Base-by-base conservation (phyloP, 1,139 yeast species). In the Sugiyamaella neomexicana region DNA sequence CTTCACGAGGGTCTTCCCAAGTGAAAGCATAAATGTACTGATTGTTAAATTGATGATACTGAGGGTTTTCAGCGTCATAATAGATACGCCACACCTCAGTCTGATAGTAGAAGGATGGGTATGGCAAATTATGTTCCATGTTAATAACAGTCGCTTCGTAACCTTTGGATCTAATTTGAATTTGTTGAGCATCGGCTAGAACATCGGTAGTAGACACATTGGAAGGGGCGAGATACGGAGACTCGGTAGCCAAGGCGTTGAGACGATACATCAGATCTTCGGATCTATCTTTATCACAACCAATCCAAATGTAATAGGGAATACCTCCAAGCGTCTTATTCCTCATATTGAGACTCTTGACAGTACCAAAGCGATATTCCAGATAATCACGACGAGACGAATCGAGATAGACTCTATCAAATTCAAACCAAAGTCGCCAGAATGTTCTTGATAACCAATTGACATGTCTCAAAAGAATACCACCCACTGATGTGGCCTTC, bases 1-100 rank as follows among this genome's bases (percentile, higher is more conserved):
- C 96, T 70, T 86, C 95, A 55, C 86, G 78, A 34, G 95, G 95
- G 68, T 87, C 95, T 71, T 87, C 96, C 96, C 96, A 87, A 8
- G 95, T 87, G 71, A 87, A 87, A 2, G 95, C 91, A 67, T 87
- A 87, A 56, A 87, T 87, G 69, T 86, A 87, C 71, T 86, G 90
- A 67, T 85, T 78, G 57, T 80, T 82, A 74, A 87, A 87, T 68
- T 86, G 91, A 48, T 79, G 80, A 66, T 85, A 85, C 64, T 79
- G 80, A 9, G 86, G 81, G 63, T 81, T 81, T 62, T 81, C 71
- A 63, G 85, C 91, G 69, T 87, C 89, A 65, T 83, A 87, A 71
- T 83, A 87, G 40, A 86, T 90, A 66, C 95, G 78, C 86, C 91
- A 86, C 23, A 82, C 77, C 68, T 86, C 87, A 54, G 72, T 75